Evolutionary conservation across 2,329 filamentous ascomycete genomes (phyloP).

Genomic region (Mycogone perniciosa): DNA sequence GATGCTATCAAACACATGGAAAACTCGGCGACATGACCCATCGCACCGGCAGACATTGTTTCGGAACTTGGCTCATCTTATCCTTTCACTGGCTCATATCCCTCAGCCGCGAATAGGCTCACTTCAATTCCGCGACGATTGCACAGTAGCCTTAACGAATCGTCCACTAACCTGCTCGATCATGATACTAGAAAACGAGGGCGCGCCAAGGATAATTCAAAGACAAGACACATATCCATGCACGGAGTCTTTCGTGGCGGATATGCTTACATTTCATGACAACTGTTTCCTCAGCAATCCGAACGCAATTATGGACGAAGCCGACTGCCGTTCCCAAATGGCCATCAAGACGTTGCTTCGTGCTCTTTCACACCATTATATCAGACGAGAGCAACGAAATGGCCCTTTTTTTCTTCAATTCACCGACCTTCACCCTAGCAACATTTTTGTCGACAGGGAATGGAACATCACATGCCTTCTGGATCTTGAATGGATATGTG

Average conservation of each 20-base stretch:
- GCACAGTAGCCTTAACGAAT: conserved; percentile 25
- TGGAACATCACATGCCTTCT: conserved; percentile 28
- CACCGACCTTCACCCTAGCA: conserved; percentile 33
- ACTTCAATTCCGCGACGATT: conserved; percentile 22
- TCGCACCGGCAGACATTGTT: conserved; percentile 18
- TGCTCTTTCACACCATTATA: conserved; percentile 18
- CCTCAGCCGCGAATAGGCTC: conserved; percentile 29
- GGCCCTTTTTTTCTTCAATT: conserved; percentile 28
- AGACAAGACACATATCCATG: conserved; percentile 25
- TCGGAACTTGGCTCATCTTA: conserved; percentile 20
- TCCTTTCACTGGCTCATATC: conserved; percentile 18
- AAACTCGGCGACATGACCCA: conserved; percentile 13
- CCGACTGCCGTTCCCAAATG: conserved; percentile 25
- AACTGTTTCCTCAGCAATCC: conserved; percentile 27
- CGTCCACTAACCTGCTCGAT: conserved; percentile 27
- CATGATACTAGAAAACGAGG: conserved; percentile 29
- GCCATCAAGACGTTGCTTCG: conserved; percentile 23
- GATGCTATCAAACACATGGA: conserved; percentile 4
- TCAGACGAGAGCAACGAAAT: conserved; percentile 17
- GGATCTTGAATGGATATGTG: conserved; percentile 29
- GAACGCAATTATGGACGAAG: conserved; percentile 22
- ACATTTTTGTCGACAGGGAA: conserved; percentile 31
- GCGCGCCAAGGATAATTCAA: conserved; percentile 26
- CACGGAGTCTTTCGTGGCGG: conserved; percentile 23
- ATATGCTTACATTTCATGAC: conserved; percentile 29